Conservation (phyloP, 2,329 filamentous ascomycete species). For the Myriosclerotinia curreyana region DNA sequence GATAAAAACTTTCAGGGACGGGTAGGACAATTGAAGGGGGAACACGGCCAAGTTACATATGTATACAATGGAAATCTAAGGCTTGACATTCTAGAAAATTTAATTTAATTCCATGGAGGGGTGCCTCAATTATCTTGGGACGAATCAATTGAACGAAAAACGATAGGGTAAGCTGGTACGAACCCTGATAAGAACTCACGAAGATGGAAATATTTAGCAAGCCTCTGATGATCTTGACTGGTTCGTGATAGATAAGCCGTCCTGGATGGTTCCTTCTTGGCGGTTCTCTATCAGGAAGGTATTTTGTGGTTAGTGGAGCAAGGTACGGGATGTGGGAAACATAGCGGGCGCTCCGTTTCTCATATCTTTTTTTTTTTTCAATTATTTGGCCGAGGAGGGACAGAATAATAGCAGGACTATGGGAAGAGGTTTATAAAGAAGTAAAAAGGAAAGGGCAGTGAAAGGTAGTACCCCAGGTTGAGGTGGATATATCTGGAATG, state of each 20-base stretch:
- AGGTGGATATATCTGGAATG: not conserved
- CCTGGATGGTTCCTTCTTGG: constrained; percentile 18
- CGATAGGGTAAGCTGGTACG: constrained; percentile 8
- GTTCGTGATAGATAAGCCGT: constrained; percentile 19
- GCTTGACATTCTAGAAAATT: constrained; percentile 18
- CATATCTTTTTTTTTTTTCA: constrained; percentile 4
- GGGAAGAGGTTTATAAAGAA: not conserved
- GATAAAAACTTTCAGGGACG: constrained; percentile 9
- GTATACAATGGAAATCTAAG: constrained; percentile 20
- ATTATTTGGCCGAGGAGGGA: constrained; percentile 19
- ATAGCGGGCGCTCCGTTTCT: constrained; percentile 5
- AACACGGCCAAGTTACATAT: constrained; percentile 19
- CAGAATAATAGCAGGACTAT: not conserved
- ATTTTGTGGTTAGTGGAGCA: constrained; percentile 11
- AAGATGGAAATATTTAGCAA: not conserved
- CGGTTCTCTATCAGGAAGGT: constrained; percentile 21
- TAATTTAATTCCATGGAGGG: constrained; percentile 3
- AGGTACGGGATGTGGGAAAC: constrained; percentile 7
- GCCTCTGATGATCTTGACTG: constrained; percentile 7
- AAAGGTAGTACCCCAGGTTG: constrained; percentile 11
- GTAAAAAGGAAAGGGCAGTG: too few species aligned
- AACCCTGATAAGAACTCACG: constrained; percentile 19
- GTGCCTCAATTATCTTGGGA: constrained; percentile 2
- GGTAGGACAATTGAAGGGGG: constrained; percentile 15
- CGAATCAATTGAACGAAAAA: constrained; percentile 9